Percentiles rank a stretch among this genome's conserved stretches.
Conservation (phyloP, 2,329 filamentous ascomycete species). For the Hypomyces rosellus region DNA sequence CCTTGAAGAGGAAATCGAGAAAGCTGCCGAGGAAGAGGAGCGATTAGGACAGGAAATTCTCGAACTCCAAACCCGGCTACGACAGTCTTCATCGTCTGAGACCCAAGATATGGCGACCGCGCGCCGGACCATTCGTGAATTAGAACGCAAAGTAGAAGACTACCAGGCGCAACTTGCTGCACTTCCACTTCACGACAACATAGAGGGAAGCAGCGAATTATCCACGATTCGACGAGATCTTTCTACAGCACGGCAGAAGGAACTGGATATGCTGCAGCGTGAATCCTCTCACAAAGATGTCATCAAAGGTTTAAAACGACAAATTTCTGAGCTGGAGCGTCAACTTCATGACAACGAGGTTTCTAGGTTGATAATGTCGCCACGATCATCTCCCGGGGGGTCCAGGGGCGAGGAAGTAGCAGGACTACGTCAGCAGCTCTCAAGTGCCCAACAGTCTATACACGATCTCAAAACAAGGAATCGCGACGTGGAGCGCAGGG, state of each 20-base stretch:
- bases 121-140: conserved; percentile 56
- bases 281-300: conserved; percentile 57
- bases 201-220: conserved; percentile 46
- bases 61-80: conserved; percentile 42
- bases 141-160: conserved; percentile 56
- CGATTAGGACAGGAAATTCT: conserved; percentile 51
- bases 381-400: conserved; percentile 33
- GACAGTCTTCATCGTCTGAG: conserved; percentile 41
- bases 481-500: conserved; percentile 45
- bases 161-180: conserved; percentile 41
- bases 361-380: conserved; percentile 39
- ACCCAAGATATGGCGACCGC: conserved; percentile 51
- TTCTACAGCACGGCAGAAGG: conserved; percentile 57
- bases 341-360: conserved; percentile 60
- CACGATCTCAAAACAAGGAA: conserved; percentile 46
- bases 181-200: conserved; percentile 25
- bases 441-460: conserved; percentile 52
- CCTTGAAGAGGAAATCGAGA: conserved; percentile 59
- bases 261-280: conserved; percentile 58
- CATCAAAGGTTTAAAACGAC: conserved; percentile 57
- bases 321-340: conserved; percentile 60
- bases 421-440: conserved; percentile 54
- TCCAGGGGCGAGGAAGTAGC: conserved; percentile 41
- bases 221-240: conserved; percentile 58
- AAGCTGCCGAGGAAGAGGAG: conserved; percentile 59